Percentiles rank a stretch among this genome's conserved stretches.
phyloP scores from a whole-genome alignment of 768 basidiomycete species.

The Udeniomyces megalosporus region DNA sequence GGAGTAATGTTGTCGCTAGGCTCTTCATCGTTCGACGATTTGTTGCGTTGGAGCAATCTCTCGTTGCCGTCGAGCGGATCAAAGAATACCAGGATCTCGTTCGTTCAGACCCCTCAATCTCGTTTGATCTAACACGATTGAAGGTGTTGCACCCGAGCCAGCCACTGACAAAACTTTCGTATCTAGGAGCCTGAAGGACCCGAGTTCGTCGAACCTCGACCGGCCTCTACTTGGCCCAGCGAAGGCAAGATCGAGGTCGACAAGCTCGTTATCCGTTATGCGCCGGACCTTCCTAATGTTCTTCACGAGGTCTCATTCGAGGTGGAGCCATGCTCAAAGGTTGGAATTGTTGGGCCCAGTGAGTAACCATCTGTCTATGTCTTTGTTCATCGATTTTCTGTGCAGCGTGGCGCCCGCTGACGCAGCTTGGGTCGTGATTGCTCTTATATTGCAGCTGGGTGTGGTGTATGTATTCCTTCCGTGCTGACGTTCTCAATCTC shows the following conservation, averaged over 20 bases:
- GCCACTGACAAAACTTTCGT: conserved; percentile 40
- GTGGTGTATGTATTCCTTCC: too few species aligned
- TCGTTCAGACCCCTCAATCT: not conserved
- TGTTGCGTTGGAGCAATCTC: conserved; percentile 21
- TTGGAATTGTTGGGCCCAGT: conserved; percentile 34
- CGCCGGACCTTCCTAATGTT: conserved; percentile 62
- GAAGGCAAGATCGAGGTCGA: conserved; percentile 22
- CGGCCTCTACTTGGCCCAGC: conserved; percentile 61
- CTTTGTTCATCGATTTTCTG: not conserved
- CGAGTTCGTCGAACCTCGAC: conserved; percentile 72
- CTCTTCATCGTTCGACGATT: conserved; percentile 49
- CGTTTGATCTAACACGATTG: not conserved
- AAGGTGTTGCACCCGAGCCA: not conserved
- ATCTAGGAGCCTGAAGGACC: conserved; percentile 58
- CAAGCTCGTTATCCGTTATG: conserved; percentile 24
- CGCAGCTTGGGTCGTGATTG: too few species aligned
- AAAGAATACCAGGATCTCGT: conserved; percentile 21
- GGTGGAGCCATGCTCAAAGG: conserved; percentile 60
- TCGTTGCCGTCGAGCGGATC: conserved; percentile 26
- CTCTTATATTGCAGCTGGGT: too few species aligned
- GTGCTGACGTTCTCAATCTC: too few species aligned
- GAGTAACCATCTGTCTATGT: not conserved
- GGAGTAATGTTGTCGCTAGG: too few species aligned
- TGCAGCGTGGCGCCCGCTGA: too few species aligned
- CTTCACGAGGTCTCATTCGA: conserved; percentile 63